These are phyloP conservation scores for Kodamaea alishanica DNA, from an alignment of 1,139 yeast species.

Conservation along the genomic window DNA sequence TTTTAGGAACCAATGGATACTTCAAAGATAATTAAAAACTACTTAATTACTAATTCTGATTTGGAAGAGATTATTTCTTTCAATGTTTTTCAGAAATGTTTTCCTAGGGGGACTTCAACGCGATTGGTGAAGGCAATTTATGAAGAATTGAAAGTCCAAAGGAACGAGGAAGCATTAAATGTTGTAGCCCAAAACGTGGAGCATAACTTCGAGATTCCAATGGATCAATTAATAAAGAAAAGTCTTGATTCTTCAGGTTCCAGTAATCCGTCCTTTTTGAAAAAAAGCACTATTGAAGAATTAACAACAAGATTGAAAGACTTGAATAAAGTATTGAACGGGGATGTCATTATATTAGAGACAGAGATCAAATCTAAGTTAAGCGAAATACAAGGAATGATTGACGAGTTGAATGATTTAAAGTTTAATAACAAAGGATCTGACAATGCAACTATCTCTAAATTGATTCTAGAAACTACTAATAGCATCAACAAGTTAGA, in stretches of 20 bases:
- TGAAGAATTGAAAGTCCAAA: conserved; percentile 20
- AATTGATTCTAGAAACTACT: conserved; percentile 7
- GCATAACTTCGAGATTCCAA: conserved; percentile 23
- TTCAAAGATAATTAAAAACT: conserved; percentile 11
- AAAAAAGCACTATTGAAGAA: conserved; percentile 12
- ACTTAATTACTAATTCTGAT: conserved; percentile 11
- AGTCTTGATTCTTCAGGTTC: not conserved
- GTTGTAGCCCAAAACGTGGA: conserved; percentile 17
- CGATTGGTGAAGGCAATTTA: conserved; percentile 16
- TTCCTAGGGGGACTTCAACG: conserved; percentile 16
- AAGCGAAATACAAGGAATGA: conserved; percentile 15
- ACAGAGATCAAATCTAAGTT: conserved; percentile 15
- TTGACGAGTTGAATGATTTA: conserved; percentile 19
- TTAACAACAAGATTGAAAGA: conserved; percentile 15
- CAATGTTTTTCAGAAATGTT: conserved; percentile 11
- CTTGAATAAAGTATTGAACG: conserved; percentile 10
- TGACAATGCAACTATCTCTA: conserved; percentile 1
- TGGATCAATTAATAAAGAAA: conserved; percentile 7
- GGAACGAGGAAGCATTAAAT: conserved; percentile 13
- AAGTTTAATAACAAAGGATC: conserved; percentile 18
- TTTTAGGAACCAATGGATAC: conserved; percentile 12
- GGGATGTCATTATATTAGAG: conserved; percentile 14
- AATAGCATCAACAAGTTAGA: conserved; percentile 8
- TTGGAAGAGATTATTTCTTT: conserved; percentile 11
- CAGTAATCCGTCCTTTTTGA: conserved; percentile 1